Conservation (phyloP, 495 filamentous ascomycete genomes). For the Hypoxylon trugodes region DNA sequence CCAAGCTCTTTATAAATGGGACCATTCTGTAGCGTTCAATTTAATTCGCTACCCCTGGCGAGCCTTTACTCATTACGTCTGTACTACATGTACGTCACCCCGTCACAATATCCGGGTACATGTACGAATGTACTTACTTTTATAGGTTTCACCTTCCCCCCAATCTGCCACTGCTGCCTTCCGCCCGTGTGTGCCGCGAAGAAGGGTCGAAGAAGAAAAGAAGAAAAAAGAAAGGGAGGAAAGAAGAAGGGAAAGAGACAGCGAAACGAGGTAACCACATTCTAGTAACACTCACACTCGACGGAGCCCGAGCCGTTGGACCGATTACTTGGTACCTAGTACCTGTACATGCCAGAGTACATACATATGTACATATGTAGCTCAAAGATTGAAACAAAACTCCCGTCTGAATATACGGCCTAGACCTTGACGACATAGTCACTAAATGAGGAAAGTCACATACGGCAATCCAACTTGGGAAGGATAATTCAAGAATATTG, state of each 20-base stretch:
- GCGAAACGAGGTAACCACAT: too few species aligned
- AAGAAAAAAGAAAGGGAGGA: background rate
- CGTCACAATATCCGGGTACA: background rate
- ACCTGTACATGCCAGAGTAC: too few species aligned
- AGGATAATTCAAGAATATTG: slow-evolving; percentile 15
- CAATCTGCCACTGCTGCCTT: slow-evolving; percentile 21
- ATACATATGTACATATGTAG: too few species aligned
- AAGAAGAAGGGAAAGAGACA: background rate
- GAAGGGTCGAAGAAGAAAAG: background rate
- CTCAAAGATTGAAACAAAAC: too few species aligned
- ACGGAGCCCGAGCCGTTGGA: slow-evolving; percentile 20
- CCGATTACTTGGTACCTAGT: background rate
- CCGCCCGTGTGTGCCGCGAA: background rate
- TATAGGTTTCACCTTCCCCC: background rate
- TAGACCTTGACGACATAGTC: background rate
- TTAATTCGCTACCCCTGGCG: slow-evolving; percentile 20
- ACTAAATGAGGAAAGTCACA: slow-evolving; percentile 35
- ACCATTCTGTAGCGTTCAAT: background rate
- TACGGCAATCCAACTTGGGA: slow-evolving; percentile 16
- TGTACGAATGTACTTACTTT: background rate
- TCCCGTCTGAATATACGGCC: background rate
- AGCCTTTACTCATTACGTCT: background rate
- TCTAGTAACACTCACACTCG: too few species aligned
- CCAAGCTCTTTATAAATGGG: slow-evolving; percentile 22
- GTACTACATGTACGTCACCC: slow-evolving; percentile 7